These are phyloP conservation scores for Malassezia furfur DNA, from an alignment of 1,284 basidiomycete genomes.

Conservation along the genomic window DNA sequence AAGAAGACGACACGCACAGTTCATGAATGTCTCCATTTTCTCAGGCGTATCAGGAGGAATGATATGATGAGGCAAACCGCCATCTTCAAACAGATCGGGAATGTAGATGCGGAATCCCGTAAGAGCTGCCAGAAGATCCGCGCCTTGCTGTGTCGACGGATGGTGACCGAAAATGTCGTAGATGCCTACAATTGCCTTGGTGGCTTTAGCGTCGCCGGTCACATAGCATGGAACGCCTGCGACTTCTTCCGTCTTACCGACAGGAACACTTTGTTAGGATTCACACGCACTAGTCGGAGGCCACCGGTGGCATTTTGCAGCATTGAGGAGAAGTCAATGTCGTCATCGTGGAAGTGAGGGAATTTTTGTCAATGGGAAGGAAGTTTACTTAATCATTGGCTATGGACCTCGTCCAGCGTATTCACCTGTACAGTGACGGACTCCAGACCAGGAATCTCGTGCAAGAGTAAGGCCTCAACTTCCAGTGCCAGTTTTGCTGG, in stretches of 20 bases:
- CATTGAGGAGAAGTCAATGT: slow-evolving; percentile 36
- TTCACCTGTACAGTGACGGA: slow-evolving; percentile 35
- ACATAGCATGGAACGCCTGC: slow-evolving; percentile 26
- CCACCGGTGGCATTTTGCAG: slow-evolving; percentile 52
- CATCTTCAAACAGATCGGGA: slow-evolving; percentile 59
- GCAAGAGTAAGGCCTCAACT: slow-evolving; percentile 28
- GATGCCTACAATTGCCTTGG: slow-evolving; percentile 56
- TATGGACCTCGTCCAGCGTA: background rate
- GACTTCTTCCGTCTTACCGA: slow-evolving; percentile 45
- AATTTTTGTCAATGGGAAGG: background rate
- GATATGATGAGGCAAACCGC: slow-evolving; percentile 53
- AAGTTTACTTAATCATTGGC: background rate
- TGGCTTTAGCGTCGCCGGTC: slow-evolving; percentile 50
- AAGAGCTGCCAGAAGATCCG: slow-evolving; percentile 55
- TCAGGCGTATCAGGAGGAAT: slow-evolving; percentile 55
- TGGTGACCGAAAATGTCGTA: slow-evolving; percentile 60
- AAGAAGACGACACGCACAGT: background rate
- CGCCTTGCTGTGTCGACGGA: slow-evolving; percentile 51
- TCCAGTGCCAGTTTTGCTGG: slow-evolving; percentile 3
- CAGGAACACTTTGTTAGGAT: slow-evolving; percentile 23
- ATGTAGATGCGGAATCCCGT: slow-evolving; percentile 53
- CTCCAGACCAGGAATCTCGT: slow-evolving; percentile 30
- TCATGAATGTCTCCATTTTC: slow-evolving; percentile 42
- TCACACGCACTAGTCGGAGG: slow-evolving; percentile 46
- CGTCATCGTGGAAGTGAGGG: background rate